Evolutionary conservation across 2,329 filamentous ascomycete genomes (phyloP), one percentile per base, ranked within the genome.

Genomic region (Mycosphaerella sp.): DNA sequence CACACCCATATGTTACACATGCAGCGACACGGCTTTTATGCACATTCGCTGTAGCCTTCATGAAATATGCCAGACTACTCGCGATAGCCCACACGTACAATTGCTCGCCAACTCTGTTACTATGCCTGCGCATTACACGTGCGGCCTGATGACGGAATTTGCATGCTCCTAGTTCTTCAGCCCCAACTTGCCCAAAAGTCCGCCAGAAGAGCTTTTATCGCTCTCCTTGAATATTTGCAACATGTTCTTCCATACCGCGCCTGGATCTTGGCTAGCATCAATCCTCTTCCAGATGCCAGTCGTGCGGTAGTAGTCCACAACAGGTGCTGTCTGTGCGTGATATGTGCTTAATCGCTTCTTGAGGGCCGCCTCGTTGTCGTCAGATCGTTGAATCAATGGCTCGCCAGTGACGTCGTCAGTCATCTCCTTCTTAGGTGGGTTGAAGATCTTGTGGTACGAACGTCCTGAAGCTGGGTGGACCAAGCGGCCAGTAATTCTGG

Each of bases 371-470:
- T 87, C 90, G 71, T 97, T 98, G 78, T 98, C 93, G 71, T 98
- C 93, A 61, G 87, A 91, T 66, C 93, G 85, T 79, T 97, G 93
- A 66, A 97, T 86, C 62, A 98, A 79, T 43, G 91, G 90, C 79
- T 98, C 93, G 71, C 93, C 93, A 16, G 93, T 97, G 62, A 96
- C 73, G 72, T 98, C 93, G 73, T 98, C 93, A 70, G 84, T 95
- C 93, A 97, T 97, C 60, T 80, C 66, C 64, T 82, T 75, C 82
- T 96, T 95, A 66, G 93, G 93, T 45, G 93, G 93, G 82, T 96
- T 97, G 84, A 98, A 98, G 72, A 93, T 86, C 75, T 86, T 93
- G 83, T 98, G 93, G 79, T 98, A 98, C 62, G 87, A 89, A 68
- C 93, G 89, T 61, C 93, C 93, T 50, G 90, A 96, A 46, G 91